Base-by-base conservation (phyloP, 768 basidiomycete genomes). In the Rhizopogon vulgaris region DNA sequence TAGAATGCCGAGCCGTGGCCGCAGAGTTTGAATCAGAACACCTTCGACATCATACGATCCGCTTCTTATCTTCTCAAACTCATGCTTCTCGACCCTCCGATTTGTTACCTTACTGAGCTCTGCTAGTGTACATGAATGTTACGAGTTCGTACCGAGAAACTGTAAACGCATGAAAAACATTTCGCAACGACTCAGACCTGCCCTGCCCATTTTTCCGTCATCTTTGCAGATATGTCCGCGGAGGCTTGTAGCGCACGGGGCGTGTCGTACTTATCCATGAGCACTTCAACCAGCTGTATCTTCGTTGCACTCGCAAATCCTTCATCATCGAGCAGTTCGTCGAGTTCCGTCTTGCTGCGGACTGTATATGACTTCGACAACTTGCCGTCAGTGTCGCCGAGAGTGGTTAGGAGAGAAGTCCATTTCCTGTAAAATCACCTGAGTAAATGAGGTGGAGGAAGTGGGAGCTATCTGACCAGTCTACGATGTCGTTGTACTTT, bases 401-500 rank as follows among this genome's bases (percentile, higher is more conserved):
- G 70, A 27, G 78, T 76, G 30, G 73, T 73, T n/a, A 89, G 71
- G 30, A 90, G 73, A 51, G 71, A 71, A 2, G 82, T 77, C 82
- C 83, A 89, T 60, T 81, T 78, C 87, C 75, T 76, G 52, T 9
- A 25, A 12, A 5, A 18, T 48, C 17, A 10, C 43, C 15, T 34
- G 22, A 43, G 53, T 6, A 47, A n/a, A 36, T 17, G 30, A 15
- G 25, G n/a, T 25, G 4, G 11, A 22, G 24, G 43, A 28, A 3
- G 12, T 18, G 14, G 48, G 34, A 2, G 18, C 6, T 18, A 22
- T 59, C 73, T 51, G 36, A 75, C 79, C 93, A 96, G 60, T 84
- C 71, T 25, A 77, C 73, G 57, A 98, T 85, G 63, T 96, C 85
- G 65, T 95, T 95, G 69, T 96, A 94, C 64, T 83, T 80, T 51